These are phyloP conservation scores for Rheum nobile DNA, from an alignment of 148 eudicot species.

Conservation along the genomic window DNA sequence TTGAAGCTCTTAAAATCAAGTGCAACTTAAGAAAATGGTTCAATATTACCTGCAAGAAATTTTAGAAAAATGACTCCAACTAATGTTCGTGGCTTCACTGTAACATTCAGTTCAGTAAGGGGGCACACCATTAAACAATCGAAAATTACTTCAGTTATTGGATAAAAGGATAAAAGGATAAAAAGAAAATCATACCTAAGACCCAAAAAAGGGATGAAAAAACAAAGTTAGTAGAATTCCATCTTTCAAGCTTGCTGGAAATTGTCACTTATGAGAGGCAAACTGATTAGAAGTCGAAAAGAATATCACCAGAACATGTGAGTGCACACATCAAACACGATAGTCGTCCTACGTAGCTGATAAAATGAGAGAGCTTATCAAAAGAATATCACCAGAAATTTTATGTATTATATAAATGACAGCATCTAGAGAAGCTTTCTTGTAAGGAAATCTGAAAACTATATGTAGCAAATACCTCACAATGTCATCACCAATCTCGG, in stretches of 20 bases:
- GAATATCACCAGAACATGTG: no score
- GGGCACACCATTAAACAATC: neutral
- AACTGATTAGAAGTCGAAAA: no score
- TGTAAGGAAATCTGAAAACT: neutral
- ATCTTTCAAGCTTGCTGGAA: neutral
- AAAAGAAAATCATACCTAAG: neutral
- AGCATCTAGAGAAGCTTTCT: neutral
- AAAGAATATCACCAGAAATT: neutral
- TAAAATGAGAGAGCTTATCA: neutral
- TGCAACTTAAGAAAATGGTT: neutral
- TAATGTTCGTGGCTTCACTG: conserved; percentile 67
- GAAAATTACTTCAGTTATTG: neutral
- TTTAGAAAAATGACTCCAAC: conserved; percentile 84
- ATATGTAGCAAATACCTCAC: conserved; percentile 49
- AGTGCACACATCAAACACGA: neutral
- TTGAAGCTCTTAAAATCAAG: neutral
- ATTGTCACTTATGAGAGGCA: no score
- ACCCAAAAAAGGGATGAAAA: neutral
- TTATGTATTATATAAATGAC: neutral
- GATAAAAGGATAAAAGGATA: neutral
- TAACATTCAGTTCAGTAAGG: neutral
- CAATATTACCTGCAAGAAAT: conserved; percentile 59
- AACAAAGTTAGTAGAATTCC: neutral
- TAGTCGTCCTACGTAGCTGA: neutral
- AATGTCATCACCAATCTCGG: conserved; percentile 96